Evolutionary conservation across 2,329 filamentous ascomycete species (phyloP).

Genomic region (Monascus ruber): DNA sequence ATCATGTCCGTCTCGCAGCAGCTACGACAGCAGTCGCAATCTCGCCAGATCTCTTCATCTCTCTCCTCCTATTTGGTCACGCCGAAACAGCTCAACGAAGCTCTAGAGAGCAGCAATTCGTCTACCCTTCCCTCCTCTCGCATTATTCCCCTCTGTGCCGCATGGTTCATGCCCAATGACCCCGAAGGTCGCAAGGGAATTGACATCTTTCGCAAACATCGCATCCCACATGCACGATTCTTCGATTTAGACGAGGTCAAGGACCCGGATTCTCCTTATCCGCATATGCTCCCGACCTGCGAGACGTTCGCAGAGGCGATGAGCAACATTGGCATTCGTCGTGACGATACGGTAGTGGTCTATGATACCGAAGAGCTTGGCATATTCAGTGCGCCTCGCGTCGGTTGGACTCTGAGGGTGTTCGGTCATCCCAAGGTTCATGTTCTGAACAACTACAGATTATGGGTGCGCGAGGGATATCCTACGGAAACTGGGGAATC

Average conservation of each 20-base stretch:
- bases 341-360: slow-evolving; percentile 82
- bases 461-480: slow-evolving; percentile 78
- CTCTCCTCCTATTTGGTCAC: slow-evolving; percentile 80
- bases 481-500: slow-evolving; percentile 64
- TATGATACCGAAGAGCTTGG: slow-evolving; percentile 88
- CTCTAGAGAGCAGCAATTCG: slow-evolving; percentile 69
- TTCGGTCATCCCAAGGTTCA: slow-evolving; percentile 87
- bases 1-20: slow-evolving; percentile 15
- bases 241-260: slow-evolving; percentile 92
- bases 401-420: slow-evolving; percentile 82
- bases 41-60: slow-evolving; percentile 30
- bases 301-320: slow-evolving; percentile 77
- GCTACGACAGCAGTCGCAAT: slow-evolving; percentile 23
- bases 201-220: slow-evolving; percentile 66
- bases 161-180: slow-evolving; percentile 96
- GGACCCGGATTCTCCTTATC: slow-evolving; percentile 77
- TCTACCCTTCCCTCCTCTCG: slow-evolving; percentile 71
- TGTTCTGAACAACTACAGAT: slow-evolving; percentile 85
- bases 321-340: slow-evolving; percentile 74
- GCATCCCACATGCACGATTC: slow-evolving; percentile 84
- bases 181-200: slow-evolving; percentile 60
- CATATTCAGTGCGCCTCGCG: slow-evolving; percentile 86
- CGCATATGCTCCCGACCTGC: slow-evolving; percentile 85
- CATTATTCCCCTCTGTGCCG: slow-evolving; percentile 78
- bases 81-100: slow-evolving; percentile 68